These are phyloP conservation scores for Vigna trinervia DNA, from an alignment of 306 rosid genomes.

Conservation along the genomic window DNA sequence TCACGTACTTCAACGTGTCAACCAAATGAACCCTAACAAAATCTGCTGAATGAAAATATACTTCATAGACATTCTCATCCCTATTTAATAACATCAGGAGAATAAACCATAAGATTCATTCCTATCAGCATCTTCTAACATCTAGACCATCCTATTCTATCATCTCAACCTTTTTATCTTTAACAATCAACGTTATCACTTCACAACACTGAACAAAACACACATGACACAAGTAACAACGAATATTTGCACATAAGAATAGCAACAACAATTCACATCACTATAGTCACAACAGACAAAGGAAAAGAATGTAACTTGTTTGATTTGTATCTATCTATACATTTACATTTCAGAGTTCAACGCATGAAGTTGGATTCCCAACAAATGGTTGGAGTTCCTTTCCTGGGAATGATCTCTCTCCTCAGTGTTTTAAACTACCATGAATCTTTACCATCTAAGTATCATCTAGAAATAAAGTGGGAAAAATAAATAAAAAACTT, in stretches of 20 bases:
- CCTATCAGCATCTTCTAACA: background rate
- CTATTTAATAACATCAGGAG: background rate
- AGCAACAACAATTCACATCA: conserved; percentile 14
- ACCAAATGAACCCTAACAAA: background rate
- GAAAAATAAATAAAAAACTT: background rate
- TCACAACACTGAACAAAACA: background rate
- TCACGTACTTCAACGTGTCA: background rate
- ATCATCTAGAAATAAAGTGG: background rate
- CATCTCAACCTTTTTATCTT: background rate
- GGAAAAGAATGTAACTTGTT: conserved; percentile 37
- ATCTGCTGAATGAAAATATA: background rate
- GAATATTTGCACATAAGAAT: background rate
- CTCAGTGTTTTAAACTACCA: background rate
- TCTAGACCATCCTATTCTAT: background rate
- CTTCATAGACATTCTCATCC: background rate
- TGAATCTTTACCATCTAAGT: conserved; percentile 5
- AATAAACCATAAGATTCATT: background rate
- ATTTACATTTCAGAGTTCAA: conserved; percentile 42
- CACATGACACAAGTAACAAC: background rate
- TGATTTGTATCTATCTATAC: conserved; percentile 37
- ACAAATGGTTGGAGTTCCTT: conserved; percentile 49
- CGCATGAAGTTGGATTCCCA: conserved; percentile 43
- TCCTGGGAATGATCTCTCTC: conserved; percentile 13
- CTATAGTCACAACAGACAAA: background rate
- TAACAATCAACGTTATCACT: background rate